Percentiles rank a stretch among this genome's conserved stretches.
Evolutionary conservation across 257 asterid genomes (phyloP).

Genomic region (Ocimum tenuiflorum): DNA sequence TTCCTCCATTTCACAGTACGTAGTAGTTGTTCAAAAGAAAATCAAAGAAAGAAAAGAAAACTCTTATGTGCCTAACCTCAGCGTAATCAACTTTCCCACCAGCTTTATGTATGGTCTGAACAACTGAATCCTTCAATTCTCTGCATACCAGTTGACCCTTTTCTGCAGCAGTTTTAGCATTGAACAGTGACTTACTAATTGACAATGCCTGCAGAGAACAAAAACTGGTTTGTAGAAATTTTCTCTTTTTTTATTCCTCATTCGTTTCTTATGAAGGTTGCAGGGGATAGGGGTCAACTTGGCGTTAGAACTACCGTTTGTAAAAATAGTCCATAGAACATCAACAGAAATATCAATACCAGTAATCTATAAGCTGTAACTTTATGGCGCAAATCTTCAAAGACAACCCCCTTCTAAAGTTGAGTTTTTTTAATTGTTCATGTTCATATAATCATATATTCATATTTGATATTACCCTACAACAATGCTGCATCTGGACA

Average conservation of each 20-base stretch:
- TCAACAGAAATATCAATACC: background rate
- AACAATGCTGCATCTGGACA: background rate
- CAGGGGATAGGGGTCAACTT: too few species aligned
- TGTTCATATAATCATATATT: background rate
- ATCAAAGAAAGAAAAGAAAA: background rate
- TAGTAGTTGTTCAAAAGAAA: too few species aligned
- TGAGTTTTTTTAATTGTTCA: background rate
- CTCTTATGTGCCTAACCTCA: conserved; percentile 42
- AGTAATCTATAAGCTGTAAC: background rate
- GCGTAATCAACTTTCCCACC: conserved; percentile 89
- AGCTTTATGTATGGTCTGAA: conserved; percentile 41
- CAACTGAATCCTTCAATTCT: conserved; percentile 45
- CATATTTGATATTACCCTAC: background rate
- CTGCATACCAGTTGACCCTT: conserved; percentile 46
- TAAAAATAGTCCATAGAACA: too few species aligned
- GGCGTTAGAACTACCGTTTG: too few species aligned
- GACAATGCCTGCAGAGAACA: conserved; percentile 58
- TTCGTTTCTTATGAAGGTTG: too few species aligned
- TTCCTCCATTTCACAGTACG: background rate
- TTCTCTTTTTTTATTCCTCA: too few species aligned
- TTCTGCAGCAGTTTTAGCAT: conserved; percentile 54
- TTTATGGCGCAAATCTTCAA: background rate
- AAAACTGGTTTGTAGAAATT: background rate
- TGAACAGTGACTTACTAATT: conserved; percentile 47
- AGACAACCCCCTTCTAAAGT: background rate